Conservation (phyloP, 2,329 filamentous ascomycete genomes). For the Verticillium tricorpus region DNA sequence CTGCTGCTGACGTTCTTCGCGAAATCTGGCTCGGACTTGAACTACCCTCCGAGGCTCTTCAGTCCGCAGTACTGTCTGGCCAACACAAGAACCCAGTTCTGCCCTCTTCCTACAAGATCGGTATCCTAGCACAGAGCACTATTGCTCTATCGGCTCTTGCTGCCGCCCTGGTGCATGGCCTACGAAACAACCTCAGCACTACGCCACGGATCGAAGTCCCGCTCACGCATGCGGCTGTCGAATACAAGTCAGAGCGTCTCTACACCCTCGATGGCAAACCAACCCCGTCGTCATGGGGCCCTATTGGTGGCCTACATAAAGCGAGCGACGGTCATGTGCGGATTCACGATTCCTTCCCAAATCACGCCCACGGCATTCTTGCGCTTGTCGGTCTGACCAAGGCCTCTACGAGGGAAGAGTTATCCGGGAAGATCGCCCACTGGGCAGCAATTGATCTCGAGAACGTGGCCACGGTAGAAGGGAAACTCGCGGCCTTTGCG, state of each 20-base stretch:
- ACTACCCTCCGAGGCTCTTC: neutral
- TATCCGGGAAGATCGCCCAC: constrained; percentile 26
- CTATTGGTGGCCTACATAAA: constrained; percentile 46
- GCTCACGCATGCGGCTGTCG: constrained; percentile 39
- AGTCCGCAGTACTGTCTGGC: neutral
- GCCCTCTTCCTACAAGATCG: constrained; percentile 51
- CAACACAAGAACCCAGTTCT: constrained; percentile 18
- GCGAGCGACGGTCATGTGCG: constrained; percentile 48
- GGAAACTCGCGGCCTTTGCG: constrained; percentile 40
- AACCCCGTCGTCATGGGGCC: constrained; percentile 27
- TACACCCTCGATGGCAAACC: constrained; percentile 37
- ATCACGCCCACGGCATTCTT: constrained; percentile 41
- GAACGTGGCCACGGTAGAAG: constrained; percentile 14
- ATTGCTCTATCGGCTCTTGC: constrained; percentile 46
- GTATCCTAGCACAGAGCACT: constrained; percentile 44
- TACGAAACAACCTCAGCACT: constrained; percentile 17
- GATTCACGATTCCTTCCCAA: constrained; percentile 49
- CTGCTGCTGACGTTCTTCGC: constrained; percentile 2
- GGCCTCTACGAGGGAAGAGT: constrained; percentile 28
- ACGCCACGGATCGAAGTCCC: constrained; percentile 36
- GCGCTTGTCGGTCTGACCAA: constrained; percentile 34
- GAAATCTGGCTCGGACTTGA: constrained; percentile 5
- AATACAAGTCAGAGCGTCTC: constrained; percentile 50
- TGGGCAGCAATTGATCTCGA: constrained; percentile 19
- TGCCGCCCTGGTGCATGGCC: constrained; percentile 40